Base-by-base conservation (phyloP, 495 filamentous ascomycete species). In the Neurospora tetraspora region DNA sequence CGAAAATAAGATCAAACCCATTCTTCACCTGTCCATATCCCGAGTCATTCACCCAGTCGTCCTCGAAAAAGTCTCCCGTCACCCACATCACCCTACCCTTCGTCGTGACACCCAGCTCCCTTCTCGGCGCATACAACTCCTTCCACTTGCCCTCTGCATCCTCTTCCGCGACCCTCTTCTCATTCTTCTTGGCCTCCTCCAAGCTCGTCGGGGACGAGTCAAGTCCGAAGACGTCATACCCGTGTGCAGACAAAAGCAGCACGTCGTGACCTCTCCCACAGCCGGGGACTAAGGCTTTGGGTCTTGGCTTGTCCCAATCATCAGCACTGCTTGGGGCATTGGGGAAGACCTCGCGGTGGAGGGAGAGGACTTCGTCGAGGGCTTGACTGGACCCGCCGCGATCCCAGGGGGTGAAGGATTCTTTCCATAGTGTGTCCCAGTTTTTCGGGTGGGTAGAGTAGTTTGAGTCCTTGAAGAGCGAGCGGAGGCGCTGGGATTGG, bases 251-350 rank as follows among this genome's bases (percentile, higher is more conserved):
- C n/a, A 94, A 84, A 45, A 94, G 82, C 39, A 93, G 82, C 7
- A 92, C 89, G 80, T 94, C 92, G 77, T 93, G 88, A 4, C 92
- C 93, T 47, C 88, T 84, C 3, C 93, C 93, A 78, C 93, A 96
- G 7, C 93, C 93, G 0, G 90, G 89, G 9, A 93, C 87, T 11
- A 92, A 78, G 6, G 88, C 90, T 65, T 79, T 87, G 40, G 85
- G 85, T 34, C 81, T 74, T 16, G 77, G 76, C 14, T 74, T 71
- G 23, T 74, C 74, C 7, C 68, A 78, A 36, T 80, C 74, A 5
- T 84, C 79, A 4, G 80, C 75, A 68, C 84, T 65, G 14, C 23
- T 65, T 14, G 53, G 53, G 65, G 3, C 27, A 8, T 14, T 37
- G 31, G 74, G 86, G 72, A 91, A 80, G 34, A 86, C 82, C 59